Evolutionary conservation across 1,284 basidiomycete genomes (phyloP).

Genomic region (Coniophora puteana): DNA sequence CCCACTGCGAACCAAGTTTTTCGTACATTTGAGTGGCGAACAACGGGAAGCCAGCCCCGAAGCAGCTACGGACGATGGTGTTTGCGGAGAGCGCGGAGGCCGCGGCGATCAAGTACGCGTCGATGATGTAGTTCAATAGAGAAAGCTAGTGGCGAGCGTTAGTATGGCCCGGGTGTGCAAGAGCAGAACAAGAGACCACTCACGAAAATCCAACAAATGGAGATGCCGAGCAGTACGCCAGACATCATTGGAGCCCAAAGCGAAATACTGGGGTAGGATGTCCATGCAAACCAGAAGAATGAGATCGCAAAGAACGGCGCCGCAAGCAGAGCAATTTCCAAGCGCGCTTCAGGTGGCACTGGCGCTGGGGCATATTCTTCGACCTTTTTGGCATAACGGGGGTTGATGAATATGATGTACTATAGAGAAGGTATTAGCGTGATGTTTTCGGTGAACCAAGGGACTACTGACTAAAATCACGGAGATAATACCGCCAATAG

Average conservation of each 20-base stretch:
- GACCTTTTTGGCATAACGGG: conserved; percentile 44
- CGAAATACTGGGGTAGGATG: conserved; percentile 28
- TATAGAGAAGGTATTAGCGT: conserved; percentile 21
- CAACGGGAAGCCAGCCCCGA: conserved; percentile 58
- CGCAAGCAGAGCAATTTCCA: conserved; percentile 51
- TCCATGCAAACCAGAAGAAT: conserved; percentile 62
- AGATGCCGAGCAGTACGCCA: neutral
- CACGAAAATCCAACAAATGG: neutral
- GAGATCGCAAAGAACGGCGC: conserved; percentile 54
- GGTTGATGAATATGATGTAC: conserved; percentile 53
- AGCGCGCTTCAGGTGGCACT: conserved; percentile 65
- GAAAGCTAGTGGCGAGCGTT: conserved; percentile 32
- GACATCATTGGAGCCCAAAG: neutral
- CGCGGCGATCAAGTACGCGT: conserved; percentile 52
- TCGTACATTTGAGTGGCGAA: conserved; percentile 54
- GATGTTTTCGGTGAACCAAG: too few species aligned
- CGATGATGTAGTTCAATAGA: conserved; percentile 56
- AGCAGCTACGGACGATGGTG: conserved; percentile 51
- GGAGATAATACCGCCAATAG: conserved; percentile 50
- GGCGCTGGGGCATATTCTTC: conserved; percentile 45
- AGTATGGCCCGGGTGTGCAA: too few species aligned
- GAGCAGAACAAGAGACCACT: neutral
- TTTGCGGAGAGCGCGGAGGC: conserved; percentile 57
- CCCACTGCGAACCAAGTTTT: conserved; percentile 48
- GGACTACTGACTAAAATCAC: conserved; percentile 37